Conservation (phyloP, 352 stramenopile species). For the Globisporangium apiculatum region DNA sequence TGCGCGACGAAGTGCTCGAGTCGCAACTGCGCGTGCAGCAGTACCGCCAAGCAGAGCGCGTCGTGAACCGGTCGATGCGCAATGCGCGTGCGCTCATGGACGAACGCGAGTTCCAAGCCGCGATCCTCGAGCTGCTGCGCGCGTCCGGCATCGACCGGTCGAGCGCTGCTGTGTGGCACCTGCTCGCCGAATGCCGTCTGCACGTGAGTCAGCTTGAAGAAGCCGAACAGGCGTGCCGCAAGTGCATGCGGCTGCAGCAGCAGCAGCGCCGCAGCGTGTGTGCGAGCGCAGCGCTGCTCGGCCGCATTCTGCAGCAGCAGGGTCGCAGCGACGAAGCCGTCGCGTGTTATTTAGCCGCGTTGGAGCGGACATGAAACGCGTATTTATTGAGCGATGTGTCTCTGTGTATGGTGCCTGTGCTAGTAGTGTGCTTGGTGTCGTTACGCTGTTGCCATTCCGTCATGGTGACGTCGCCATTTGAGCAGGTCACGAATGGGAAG, state of each 20-base stretch:
- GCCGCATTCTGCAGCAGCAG: constrained; percentile 41
- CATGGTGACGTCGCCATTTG: background rate
- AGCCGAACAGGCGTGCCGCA: constrained; percentile 49
- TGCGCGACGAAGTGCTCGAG: constrained; percentile 25
- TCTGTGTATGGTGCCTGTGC: too few species aligned
- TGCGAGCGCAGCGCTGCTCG: constrained; percentile 32
- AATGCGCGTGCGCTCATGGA: constrained; percentile 27
- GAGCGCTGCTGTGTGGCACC: constrained; percentile 41
- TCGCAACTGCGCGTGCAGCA: constrained; percentile 29
- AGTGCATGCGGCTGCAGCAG: constrained; percentile 31
- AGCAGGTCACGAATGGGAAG: too few species aligned
- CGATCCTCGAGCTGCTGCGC: constrained; percentile 49
- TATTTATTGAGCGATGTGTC: constrained; percentile 11
- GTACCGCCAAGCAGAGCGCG: constrained; percentile 39
- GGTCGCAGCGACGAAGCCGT: constrained; percentile 44
- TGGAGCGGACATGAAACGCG: constrained; percentile 24
- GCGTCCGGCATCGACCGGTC: constrained; percentile 38
- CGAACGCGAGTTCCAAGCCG: constrained; percentile 51
- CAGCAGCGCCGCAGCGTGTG: constrained; percentile 15
- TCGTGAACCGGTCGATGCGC: constrained; percentile 37
- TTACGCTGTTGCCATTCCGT: background rate
- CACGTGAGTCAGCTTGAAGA: constrained; percentile 35
- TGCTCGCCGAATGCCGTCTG: constrained; percentile 50
- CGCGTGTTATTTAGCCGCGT: constrained; percentile 56
- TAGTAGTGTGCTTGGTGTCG: too few species aligned